Evolutionary conservation across 805 yeast species (phyloP), one percentile per base, ranked within the genome.

Genomic region (Alloascoidea hylecoeti): DNA sequence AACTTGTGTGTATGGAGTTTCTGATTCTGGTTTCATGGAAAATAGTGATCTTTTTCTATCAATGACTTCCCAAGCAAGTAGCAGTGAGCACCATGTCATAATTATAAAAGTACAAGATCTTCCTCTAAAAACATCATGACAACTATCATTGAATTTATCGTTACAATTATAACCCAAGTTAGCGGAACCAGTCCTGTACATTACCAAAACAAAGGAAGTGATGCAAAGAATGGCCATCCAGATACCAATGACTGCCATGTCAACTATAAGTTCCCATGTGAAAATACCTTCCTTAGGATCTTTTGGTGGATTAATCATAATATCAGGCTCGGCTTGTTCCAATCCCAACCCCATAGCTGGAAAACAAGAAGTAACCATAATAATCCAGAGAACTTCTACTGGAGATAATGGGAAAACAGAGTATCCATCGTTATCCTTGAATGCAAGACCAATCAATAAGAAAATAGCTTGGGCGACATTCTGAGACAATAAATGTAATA

Each of bases 331-430:
- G 0, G 84, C 84, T 42, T 60, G 62, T 53, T 79, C 84, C 40
- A 75, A 64, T 38, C 85, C 85, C 39, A 79, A 67, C 17, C 89
- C 88, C 83, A 80, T 78, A 15, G 88, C 88, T 34, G 89, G 89
- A 65, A 79, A 78, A 47, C 85, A 77, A 1, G 86, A 76, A 1
- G 89, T 79, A 33, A 78, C 71, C 51, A 80, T 84, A 49, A 80
- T 70, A 48, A 80, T 72, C 88, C 88, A 80, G 46, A 80, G 61
- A 4, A 78, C 85, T 56, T 80, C 85, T 42, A 80, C 83, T 5
- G 89, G 88, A 42, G 84, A 70, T 41, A 81, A 64, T 36, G 89
- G 88, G 62, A 84, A 84, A 4, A 85, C 95, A 3, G 94, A 82
- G 40, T 63, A 64, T 2, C 72, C 76, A 30, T 69, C 59, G 0